A percentile compares a stretch with the other conserved stretches of the same genome.
These are phyloP conservation scores for Podaxis sp. DNA, from an alignment of 768 basidiomycete genomes.

Conservation along the genomic window DNA sequence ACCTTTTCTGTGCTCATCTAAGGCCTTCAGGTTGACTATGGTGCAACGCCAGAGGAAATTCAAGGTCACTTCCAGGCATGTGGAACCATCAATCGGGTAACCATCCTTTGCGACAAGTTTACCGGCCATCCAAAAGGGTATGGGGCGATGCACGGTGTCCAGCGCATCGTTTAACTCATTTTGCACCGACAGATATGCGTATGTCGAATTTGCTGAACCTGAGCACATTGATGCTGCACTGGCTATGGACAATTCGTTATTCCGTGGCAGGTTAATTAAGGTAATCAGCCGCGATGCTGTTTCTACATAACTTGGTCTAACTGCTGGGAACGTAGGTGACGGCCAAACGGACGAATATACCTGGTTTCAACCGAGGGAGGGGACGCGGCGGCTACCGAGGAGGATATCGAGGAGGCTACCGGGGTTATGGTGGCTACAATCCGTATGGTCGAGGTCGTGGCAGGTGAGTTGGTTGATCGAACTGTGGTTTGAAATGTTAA, in stretches of 20 bases:
- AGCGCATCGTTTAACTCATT: background rate
- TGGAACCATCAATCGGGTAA: conserved; percentile 97
- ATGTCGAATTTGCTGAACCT: conserved; percentile 97
- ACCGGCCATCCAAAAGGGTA: conserved; percentile 99
- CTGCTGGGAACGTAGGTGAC: conserved; percentile 63
- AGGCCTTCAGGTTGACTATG: conserved; percentile 84
- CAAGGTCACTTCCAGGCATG: conserved; percentile 97
- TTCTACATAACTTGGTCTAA: background rate
- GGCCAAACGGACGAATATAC: conserved; percentile 93
- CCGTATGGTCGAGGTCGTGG: conserved; percentile 72
- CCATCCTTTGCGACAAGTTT: conserved; percentile 99
- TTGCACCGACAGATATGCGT: conserved; percentile 74
- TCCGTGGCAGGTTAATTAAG: conserved; percentile 91
- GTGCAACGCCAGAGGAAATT: conserved; percentile 96
- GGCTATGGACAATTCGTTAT: conserved; percentile 94
- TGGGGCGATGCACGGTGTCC: conserved; percentile 10
- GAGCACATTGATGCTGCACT: conserved; percentile 88
- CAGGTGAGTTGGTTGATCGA: conserved; percentile 48
- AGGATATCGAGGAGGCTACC: conserved; percentile 51
- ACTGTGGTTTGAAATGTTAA: background rate
- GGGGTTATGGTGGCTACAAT: conserved; percentile 51
- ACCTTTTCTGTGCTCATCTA: conserved; percentile 15
- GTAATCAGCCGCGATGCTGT: conserved; percentile 36
- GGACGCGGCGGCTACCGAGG: conserved; percentile 62
- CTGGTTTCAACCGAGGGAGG: conserved; percentile 84